Base-by-base conservation (phyloP, 306 rosid species). In the Sicyos edulis region DNA sequence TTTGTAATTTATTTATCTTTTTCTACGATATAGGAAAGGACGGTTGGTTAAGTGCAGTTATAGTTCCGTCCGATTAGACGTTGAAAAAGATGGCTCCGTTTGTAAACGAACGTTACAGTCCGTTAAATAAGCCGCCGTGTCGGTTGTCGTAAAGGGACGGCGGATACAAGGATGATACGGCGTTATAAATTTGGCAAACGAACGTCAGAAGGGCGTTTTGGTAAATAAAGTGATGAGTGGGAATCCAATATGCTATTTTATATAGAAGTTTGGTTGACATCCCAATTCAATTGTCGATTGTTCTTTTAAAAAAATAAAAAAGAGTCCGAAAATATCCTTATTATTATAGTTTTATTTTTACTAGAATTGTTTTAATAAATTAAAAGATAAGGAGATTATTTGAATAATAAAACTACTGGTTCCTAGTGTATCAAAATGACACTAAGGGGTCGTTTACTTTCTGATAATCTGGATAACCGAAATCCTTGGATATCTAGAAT, bases 191-290 rank as follows among this genome's bases (percentile, higher is more conserved):
- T 19, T 54, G 60, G 60, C 22, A n/a, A n/a, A 24, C 15, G 15
- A 63, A 17, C 4, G 11, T 17, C 17, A 3, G 29, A 64, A 40
- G 52, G 70, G 52, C 10, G n/a, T 44, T 44, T 40, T 5, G 3
- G 29, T 40, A 64, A 62, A 64, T n/a, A 15, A 61, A 32, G 67
- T 2, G 7, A 26, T 37, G 70, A 64, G 52, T 64, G 70, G 70
- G 15, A 64, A 40, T 64, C 70, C 70, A 24, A 14, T 60, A 60
- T 1, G 66, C 29, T 21, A 56, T 21, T 20, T n/a, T 54, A n/a
- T 12, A 24, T 42, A 29, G 19, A n/a, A 13, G 45, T 60, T 13
- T 32, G n/a, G 17, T 58, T 3, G 44, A 37, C 44, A 37, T 0
- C 57, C 57, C 37, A 32, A 32, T 32, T 32, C 10, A n/a, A n/a